Percentiles rank a stretch among this genome's conserved stretches.
Evolutionary conservation across 192 early-diverging fungal species (phyloP).

Genomic region (Diversispora eburnea): DNA sequence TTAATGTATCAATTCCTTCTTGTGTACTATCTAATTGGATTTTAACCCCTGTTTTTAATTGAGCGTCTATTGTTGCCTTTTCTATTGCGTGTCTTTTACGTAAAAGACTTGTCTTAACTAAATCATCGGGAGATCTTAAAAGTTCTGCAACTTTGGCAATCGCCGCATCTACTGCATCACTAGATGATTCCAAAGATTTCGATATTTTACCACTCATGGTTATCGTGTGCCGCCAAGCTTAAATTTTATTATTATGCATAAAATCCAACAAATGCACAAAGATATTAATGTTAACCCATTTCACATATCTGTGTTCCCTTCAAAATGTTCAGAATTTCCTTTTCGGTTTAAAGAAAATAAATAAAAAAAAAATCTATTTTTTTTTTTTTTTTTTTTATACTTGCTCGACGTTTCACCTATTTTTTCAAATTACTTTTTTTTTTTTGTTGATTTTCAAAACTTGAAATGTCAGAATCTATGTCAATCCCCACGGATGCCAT

Average conservation of each 20-base stretch:
- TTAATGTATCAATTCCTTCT: constrained; percentile 79
- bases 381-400: too few relatives aligned
- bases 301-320: too few relatives aligned
- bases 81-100: constrained; percentile 85
- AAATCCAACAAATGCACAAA: too few relatives aligned
- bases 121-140: constrained; percentile 91
- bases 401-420: too few relatives aligned
- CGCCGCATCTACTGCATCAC: constrained; percentile 66
- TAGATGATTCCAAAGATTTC: constrained; percentile 19
- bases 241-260: too few relatives aligned
- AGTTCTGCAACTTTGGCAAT: constrained; percentile 77
- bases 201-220: constrained; percentile 24
- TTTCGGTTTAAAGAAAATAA: too few relatives aligned
- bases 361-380: too few relatives aligned
- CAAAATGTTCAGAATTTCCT: too few relatives aligned
- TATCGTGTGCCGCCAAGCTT: constrained; percentile 27
- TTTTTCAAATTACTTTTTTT: too few relatives aligned
- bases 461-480: not conserved
- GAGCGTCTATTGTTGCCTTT: constrained; percentile 88
- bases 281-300: too few relatives aligned
- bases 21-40: constrained; percentile 86
- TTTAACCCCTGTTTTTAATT: constrained; percentile 93
- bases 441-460: too few relatives aligned
- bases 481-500: constrained; percentile 31
- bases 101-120: constrained; percentile 78